A percentile compares a stretch with the other conserved stretches of the same genome.
Evolutionary conservation across 805 yeast genomes (phyloP).

Genomic region (Ogataea haglerorum): DNA sequence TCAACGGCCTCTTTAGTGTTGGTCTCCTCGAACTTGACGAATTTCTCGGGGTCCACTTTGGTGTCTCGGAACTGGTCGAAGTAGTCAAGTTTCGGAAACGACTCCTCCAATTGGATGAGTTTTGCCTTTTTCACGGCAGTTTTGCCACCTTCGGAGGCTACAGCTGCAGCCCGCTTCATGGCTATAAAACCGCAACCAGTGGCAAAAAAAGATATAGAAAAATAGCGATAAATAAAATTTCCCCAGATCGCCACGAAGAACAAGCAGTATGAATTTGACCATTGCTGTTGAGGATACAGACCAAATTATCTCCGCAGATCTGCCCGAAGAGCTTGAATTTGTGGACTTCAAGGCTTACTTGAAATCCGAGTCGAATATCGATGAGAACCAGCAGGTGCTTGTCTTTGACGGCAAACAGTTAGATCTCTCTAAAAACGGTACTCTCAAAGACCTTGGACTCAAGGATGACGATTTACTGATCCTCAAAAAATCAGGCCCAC

Average conservation of each 20-base stretch:
- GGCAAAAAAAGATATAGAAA: conserved; percentile 8
- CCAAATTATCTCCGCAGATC: conserved; percentile 52
- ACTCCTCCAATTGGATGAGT: conserved; percentile 4
- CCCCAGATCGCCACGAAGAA: conserved; percentile 3
- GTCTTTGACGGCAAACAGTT: conserved; percentile 45
- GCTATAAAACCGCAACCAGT: conserved; percentile 5
- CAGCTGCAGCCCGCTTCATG: conserved; percentile 6
- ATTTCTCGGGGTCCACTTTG: not conserved
- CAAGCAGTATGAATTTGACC: conserved; percentile 44
- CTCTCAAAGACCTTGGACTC: conserved; percentile 47
- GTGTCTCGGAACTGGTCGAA: not conserved
- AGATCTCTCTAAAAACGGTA: conserved; percentile 24
- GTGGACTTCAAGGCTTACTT: conserved; percentile 70
- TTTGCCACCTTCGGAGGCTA: conserved; percentile 6
- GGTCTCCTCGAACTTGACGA: not conserved
- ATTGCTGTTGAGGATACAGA: conserved; percentile 50
- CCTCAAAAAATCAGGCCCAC: conserved; percentile 27
- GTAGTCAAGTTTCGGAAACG: conserved; percentile 9
- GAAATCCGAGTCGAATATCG: conserved; percentile 63
- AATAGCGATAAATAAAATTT: not conserved
- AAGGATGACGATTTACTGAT: conserved; percentile 60
- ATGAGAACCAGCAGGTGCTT: conserved; percentile 45
- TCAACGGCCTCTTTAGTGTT: conserved; percentile 24
- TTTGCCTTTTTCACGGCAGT: conserved; percentile 8
- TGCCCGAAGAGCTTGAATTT: conserved; percentile 60